Evolutionary conservation across 1,284 basidiomycete genomes (phyloP).

Genomic region (Exobasidium rhododendri): DNA sequence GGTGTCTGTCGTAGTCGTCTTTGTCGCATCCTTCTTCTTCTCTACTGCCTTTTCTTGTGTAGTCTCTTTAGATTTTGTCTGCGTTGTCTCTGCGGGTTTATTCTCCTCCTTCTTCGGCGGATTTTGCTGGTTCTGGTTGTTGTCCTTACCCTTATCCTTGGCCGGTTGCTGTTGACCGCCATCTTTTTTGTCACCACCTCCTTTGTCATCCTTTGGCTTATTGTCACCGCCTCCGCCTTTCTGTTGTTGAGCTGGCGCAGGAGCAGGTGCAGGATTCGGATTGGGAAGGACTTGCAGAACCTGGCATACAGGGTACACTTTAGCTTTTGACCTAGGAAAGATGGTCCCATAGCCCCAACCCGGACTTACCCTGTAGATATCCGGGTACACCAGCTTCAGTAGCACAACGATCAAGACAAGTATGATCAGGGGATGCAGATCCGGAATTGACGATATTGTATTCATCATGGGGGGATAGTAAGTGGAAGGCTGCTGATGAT

Average conservation of each 20-base stretch:
- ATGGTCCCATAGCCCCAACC: no score
- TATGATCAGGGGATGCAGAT: background rate
- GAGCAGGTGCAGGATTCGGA: background rate
- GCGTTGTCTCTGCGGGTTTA: background rate
- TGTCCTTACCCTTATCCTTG: background rate
- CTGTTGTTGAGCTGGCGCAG: background rate
- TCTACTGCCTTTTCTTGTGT: background rate
- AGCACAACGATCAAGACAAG: background rate
- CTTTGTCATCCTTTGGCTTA: background rate
- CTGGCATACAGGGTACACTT: background rate
- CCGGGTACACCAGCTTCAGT: conserved; percentile 1
- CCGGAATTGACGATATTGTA: background rate
- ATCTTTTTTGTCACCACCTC: no score
- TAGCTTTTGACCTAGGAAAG: no score
- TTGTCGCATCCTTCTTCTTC: background rate
- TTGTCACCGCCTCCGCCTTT: background rate
- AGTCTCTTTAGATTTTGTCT: background rate
- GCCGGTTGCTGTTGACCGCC: background rate
- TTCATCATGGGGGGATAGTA: background rate
- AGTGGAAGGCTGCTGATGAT: background rate
- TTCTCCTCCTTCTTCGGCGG: background rate
- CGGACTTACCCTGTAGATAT: conserved; percentile 1
- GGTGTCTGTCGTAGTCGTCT: background rate
- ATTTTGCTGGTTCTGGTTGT: background rate
- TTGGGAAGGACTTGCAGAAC: background rate